Conservation (phyloP, 2,329 filamentous ascomycete genomes). For the Paecilomyces niveus region DNA sequence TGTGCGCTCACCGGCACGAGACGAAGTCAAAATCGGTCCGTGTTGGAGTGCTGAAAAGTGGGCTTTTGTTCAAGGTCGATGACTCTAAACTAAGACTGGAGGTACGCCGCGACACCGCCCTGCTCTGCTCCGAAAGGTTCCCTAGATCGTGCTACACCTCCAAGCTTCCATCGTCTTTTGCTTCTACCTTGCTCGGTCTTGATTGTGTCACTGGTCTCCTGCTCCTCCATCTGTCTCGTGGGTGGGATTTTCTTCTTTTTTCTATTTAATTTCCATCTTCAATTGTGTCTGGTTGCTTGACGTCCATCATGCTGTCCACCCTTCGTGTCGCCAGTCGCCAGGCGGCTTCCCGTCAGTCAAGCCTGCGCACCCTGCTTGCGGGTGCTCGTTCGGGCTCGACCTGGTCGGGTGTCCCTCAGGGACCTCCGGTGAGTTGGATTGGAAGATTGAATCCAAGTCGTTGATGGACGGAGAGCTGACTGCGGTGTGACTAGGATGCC, state of each 20-base stretch:
- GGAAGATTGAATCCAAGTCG: conserved; percentile 1
- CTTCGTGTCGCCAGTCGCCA: conserved; percentile 37
- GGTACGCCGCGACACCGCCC: background rate
- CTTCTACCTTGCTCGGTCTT: background rate
- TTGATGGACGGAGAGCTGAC: conserved; percentile 16
- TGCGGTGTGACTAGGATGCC: conserved; percentile 26
- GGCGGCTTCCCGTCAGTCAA: conserved; percentile 32
- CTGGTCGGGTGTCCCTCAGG: conserved; percentile 87
- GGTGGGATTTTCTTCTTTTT: background rate
- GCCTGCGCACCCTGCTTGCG: conserved; percentile 30
- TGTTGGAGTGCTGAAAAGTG: background rate
- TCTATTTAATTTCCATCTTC: background rate
- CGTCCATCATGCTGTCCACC: conserved; percentile 39
- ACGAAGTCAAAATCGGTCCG: background rate
- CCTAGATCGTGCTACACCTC: background rate
- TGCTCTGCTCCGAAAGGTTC: background rate
- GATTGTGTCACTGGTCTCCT: background rate
- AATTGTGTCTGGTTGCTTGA: background rate
- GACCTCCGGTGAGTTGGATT: conserved; percentile 69
- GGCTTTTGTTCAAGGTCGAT: background rate
- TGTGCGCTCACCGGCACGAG: background rate
- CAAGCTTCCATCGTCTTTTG: background rate
- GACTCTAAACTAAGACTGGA: background rate
- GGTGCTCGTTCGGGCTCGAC: conserved; percentile 63
- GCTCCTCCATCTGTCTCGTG: background rate